These are phyloP conservation scores for Zygoascus hellenicus DNA, from an alignment of 1,139 yeast species.

Conservation along the genomic window DNA sequence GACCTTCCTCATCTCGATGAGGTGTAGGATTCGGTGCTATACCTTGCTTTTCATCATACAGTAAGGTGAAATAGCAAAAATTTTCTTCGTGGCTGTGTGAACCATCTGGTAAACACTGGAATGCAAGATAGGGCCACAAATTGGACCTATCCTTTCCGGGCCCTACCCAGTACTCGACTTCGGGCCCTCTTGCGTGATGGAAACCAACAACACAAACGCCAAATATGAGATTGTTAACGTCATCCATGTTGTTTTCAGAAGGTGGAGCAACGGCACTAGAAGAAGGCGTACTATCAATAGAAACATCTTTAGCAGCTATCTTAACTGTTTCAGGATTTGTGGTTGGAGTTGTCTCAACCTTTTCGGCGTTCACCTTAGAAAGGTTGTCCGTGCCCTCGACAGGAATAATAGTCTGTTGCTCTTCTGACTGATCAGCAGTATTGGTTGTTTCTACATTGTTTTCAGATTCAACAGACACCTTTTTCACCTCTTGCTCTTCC, in stretches of 20 bases:
- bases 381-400: too few relatives aligned
- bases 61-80: constrained; percentile 80
- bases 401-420: too few relatives aligned
- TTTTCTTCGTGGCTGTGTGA: constrained; percentile 90
- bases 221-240: constrained; percentile 44
- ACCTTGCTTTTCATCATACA: constrained; percentile 57
- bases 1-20: constrained; percentile 30
- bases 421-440: too few relatives aligned
- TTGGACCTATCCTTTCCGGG: constrained; percentile 46
- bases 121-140: constrained; percentile 85
- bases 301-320: too few relatives aligned
- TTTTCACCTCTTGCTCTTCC: too few relatives aligned
- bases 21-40: constrained; percentile 44
- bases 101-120: constrained; percentile 95
- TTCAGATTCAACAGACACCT: too few relatives aligned
- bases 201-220: constrained; percentile 90
- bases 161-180: constrained; percentile 87
- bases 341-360: too few relatives aligned
- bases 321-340: too few relatives aligned
- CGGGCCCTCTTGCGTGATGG: constrained; percentile 93
- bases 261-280: too few relatives aligned
- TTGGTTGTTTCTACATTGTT: too few relatives aligned
- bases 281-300: too few relatives aligned
- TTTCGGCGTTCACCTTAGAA: too few relatives aligned
- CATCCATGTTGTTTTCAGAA: constrained; percentile 8